Conservation (phyloP, 192 early-diverging fungal genomes). For the Coemansia sp. region DNA sequence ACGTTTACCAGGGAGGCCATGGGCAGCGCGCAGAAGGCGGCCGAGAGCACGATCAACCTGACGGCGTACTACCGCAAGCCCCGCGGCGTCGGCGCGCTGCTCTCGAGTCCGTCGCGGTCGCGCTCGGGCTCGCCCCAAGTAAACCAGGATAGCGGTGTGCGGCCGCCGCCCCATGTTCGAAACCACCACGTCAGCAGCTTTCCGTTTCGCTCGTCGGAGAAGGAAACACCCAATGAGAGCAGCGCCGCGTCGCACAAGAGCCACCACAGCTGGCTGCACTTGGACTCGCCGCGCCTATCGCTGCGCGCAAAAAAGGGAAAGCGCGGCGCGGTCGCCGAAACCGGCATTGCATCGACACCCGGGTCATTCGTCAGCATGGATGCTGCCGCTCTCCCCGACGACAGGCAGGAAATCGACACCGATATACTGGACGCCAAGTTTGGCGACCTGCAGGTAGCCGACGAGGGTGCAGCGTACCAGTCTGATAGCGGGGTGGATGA, state of each 20-base stretch:
- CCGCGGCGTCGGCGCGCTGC: conserved; percentile 34
- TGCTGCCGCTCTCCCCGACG: neutral
- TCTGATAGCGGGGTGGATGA: conserved; percentile 1
- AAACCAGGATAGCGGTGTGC: conserved; percentile 20
- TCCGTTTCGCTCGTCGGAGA: conserved; percentile 1
- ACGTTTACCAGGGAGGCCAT: conserved; percentile 78
- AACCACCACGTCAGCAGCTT: conserved; percentile 55
- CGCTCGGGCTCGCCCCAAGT: conserved; percentile 51
- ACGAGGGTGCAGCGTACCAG: neutral
- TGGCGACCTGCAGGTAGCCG: conserved; percentile 19
- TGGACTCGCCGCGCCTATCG: conserved; percentile 35
- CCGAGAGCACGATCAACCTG: conserved; percentile 64
- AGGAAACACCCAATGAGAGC: conserved; percentile 57
- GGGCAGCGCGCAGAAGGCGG: conserved; percentile 59
- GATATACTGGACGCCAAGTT: conserved; percentile 27
- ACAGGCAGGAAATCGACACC: conserved; percentile 14
- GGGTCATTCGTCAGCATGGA: conserved; percentile 15
- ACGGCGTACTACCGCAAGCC: conserved; percentile 64
- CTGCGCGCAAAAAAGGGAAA: conserved; percentile 30
- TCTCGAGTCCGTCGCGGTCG: conserved; percentile 23
- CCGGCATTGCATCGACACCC: neutral
- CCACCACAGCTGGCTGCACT: conserved; percentile 15
- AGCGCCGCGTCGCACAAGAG: conserved; percentile 5
- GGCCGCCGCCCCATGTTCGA: conserved; percentile 52
- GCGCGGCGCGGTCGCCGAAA: neutral